phyloP scores from a whole-genome alignment of 331 rosid genomes.

The Ulmus americana region DNA sequence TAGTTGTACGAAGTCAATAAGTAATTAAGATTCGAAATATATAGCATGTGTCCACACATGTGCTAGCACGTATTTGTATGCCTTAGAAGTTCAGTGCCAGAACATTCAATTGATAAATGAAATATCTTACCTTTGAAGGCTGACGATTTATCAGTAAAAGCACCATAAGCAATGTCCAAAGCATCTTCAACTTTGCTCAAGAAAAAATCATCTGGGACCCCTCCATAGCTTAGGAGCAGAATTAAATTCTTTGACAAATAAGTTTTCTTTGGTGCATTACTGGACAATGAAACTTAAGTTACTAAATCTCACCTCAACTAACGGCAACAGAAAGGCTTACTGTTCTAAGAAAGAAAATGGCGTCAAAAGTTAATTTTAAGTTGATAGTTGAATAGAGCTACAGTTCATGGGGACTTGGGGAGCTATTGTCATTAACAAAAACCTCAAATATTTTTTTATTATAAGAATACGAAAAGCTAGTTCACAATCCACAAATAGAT shows the following conservation, averaged over 20 bases:
- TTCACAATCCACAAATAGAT: not conserved
- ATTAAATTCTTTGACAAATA: conserved; percentile 48
- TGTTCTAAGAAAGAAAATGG: not conserved
- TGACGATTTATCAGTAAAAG: conserved; percentile 41
- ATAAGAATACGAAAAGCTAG: no score
- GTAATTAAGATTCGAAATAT: not conserved
- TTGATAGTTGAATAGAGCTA: no score
- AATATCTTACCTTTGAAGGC: conserved; percentile 49
- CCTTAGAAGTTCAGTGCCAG: not conserved
- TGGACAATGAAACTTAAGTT: conserved; percentile 34
- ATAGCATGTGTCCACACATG: no score
- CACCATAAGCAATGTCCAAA: conserved; percentile 36
- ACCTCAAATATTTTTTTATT: no score
- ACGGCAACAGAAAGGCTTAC: not conserved
- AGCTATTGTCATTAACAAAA: no score
- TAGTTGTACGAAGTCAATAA: no score
- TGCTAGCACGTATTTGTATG: not conserved
- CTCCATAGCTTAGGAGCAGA: conserved; percentile 72
- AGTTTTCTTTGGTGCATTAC: conserved; percentile 44
- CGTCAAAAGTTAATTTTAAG: no score
- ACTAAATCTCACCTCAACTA: conserved; percentile 17
- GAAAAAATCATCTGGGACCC: conserved; percentile 68
- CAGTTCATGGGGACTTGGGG: no score
- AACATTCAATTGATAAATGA: no score
- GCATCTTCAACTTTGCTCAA: conserved; percentile 38